Percentiles rank a stretch among this genome's conserved stretches.
Conservation (phyloP, 352 stramenopile species). For the Pilasporangium apinafurcum region DNA sequence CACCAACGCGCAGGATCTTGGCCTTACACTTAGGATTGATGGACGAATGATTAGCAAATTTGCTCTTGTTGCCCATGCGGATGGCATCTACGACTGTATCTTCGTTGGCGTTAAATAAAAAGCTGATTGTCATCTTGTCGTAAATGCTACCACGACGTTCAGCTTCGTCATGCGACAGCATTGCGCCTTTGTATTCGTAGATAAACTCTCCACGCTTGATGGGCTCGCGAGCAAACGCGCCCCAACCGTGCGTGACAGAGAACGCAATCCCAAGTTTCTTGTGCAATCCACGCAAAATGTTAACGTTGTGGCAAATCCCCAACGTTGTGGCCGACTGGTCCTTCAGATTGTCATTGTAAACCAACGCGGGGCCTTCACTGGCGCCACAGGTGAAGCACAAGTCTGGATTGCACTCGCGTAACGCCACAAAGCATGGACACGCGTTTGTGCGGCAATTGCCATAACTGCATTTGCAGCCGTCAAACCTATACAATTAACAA, state of each 20-base stretch:
- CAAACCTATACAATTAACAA: constrained; percentile 19
- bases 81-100: constrained; percentile 89
- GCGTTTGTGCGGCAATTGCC: constrained; percentile 60
- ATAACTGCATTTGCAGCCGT: constrained; percentile 41
- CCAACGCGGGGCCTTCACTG: constrained; percentile 39
- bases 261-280: constrained; percentile 58
- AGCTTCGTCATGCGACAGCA: constrained; percentile 65
- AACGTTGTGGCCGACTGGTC: constrained; percentile 33
- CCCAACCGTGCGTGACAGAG: constrained; percentile 60
- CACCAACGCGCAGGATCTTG: constrained; percentile 75
- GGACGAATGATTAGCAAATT: constrained; percentile 82
- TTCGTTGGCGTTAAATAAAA: constrained; percentile 90
- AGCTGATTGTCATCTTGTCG: constrained; percentile 82
- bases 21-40: constrained; percentile 73
- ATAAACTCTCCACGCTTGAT: constrained; percentile 67
- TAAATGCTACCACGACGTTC: constrained; percentile 78
- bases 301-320: constrained; percentile 66
- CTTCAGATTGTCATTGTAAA: constrained; percentile 28
- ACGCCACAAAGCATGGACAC: constrained; percentile 52
- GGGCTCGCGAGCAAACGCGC: constrained; percentile 46
- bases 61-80: constrained; percentile 91
- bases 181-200: constrained; percentile 58
- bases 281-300: constrained; percentile 46
- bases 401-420: constrained; percentile 54
- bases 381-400: constrained; percentile 51